A percentile compares a stretch with the other conserved stretches of the same genome.
phyloP scores from a whole-genome alignment of 257 asterid genomes.

The Dorcoceras hygrometricum region DNA sequence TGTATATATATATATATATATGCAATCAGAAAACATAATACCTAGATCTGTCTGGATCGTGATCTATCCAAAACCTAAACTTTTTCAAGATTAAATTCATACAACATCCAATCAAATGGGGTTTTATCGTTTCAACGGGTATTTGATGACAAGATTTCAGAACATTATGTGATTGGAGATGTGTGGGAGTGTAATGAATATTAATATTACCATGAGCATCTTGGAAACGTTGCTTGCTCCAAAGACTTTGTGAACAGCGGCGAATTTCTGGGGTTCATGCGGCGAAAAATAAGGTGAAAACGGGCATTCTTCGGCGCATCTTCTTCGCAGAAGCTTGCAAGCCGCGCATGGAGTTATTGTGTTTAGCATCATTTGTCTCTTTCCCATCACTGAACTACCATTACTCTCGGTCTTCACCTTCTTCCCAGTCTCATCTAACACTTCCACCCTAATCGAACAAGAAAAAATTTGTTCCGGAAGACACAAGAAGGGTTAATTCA shows the following conservation, averaged over 20 bases:
- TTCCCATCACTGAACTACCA: constrained; percentile 46
- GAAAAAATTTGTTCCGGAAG: background rate
- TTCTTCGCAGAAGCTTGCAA: constrained; percentile 77
- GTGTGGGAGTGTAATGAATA: background rate
- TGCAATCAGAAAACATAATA: background rate
- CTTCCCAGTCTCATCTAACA: constrained; percentile 67
- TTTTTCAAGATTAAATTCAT: background rate
- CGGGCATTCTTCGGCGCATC: constrained; percentile 93
- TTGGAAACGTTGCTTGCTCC: constrained; percentile 98
- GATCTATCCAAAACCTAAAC: background rate
- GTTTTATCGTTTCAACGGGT: too few relatives aligned
- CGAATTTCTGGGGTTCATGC: constrained; percentile 82
- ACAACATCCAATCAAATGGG: too few relatives aligned
- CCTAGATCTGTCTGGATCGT: background rate
- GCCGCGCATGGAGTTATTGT: constrained; percentile 93
- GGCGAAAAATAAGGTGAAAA: constrained; percentile 93
- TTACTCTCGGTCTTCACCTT: constrained; percentile 60
- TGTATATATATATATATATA: too few relatives aligned
- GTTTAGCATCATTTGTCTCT: constrained; percentile 63
- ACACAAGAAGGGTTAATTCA: background rate
- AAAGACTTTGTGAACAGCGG: constrained; percentile 90
- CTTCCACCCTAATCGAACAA: constrained; percentile 46
- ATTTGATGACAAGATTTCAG: too few relatives aligned
- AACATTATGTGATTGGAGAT: background rate
- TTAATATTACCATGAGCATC: constrained; percentile 65